phyloP scores from a whole-genome alignment of 371 early-diverging fungal genomes.

The Spiromyces aspiralis region DNA sequence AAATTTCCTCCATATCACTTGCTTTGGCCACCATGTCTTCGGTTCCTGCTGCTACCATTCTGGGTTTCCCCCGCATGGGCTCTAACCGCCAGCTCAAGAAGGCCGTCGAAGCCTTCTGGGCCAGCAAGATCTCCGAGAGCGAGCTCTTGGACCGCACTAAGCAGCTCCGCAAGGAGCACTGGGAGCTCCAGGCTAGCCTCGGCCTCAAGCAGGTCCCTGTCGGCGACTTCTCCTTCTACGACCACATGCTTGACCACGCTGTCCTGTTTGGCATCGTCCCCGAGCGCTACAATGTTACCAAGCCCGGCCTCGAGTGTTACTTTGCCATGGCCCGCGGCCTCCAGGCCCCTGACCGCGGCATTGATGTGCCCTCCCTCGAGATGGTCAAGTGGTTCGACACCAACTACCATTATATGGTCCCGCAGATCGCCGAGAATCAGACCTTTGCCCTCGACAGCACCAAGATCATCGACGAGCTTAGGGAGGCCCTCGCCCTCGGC shows the following conservation, averaged over 20 bases:
- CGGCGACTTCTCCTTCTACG: conserved; percentile 91
- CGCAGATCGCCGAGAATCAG: conserved; percentile 64
- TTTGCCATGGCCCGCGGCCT: conserved; percentile 96
- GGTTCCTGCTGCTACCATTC: conserved; percentile 24
- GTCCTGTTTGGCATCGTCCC: conserved; percentile 63
- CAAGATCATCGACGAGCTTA: conserved; percentile 74
- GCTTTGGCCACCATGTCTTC: too few species aligned
- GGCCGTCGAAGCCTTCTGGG: conserved; percentile 56
- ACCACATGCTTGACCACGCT: conserved; percentile 82
- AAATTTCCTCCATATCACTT: too few species aligned
- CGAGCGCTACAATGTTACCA: conserved; percentile 39
- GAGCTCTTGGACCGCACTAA: conserved; percentile 54
- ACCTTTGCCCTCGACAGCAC: conserved; percentile 46
- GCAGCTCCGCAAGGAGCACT: conserved; percentile 71
- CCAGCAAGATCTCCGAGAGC: conserved; percentile 58
- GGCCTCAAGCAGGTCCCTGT: conserved; percentile 77
- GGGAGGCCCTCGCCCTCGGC: conserved; percentile 81
- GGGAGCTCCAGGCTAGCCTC: conserved; percentile 62
- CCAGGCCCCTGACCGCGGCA: conserved; percentile 29
- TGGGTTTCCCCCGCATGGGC: conserved; percentile 31
- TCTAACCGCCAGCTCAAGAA: conserved; percentile 31
- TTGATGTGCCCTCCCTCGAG: conserved; percentile 89
- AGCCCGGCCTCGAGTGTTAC: conserved; percentile 56
- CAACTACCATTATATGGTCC: conserved; percentile 80
- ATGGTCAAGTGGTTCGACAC: conserved; percentile 97